Evolutionary conservation across 441 rosid species (phyloP), one percentile per base, ranked within the genome.

Genomic region (Lagerstroemia fauriei): DNA sequence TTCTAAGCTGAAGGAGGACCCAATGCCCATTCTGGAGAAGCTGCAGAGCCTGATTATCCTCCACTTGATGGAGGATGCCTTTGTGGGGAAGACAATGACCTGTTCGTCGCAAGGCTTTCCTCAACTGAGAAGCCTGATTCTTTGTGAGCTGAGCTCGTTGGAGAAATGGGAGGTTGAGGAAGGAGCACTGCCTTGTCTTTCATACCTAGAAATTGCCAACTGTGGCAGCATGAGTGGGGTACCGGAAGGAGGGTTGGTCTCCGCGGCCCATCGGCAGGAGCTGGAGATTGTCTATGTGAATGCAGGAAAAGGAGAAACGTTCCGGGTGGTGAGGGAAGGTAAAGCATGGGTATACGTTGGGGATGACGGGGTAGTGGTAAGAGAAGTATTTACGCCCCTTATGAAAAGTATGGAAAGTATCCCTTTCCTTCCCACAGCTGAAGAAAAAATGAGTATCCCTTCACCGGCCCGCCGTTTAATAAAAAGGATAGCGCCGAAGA

Each of bases 81-180:
- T 76, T 0, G 6, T 4, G 0, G 80, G 80, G 24, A 70, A 46
- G 70, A 29, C 57, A 61, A 84, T 86, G 78, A 48, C 79, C 24
- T 82, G 83, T 50, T 84, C 87, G 44, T 44, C n/a, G 44, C 47
- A 61, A 50, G 84, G 87, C 78, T 82, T 80, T 51, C 84, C 87
- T 18, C 77, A 82, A 7, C 82, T 82, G 13, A 77, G 71, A 63
- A 79, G 79, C 9, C 48, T 84, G 73, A 18, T 22, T 73, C 82
- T 84, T 12, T 11, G 72, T 0, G 48, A 81, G 29, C 79, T 87
- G 82, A 41, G 41, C 4, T 76, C 77, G 31, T 69, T 88, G 78
- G 86, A 87, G 85, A 79, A 78, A 59, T 91, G 89, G 91, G 66
- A 6, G n/a, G 77, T 91, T 25, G 90, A 83, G 63, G 84, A 85